Evolutionary conservation across 1,284 basidiomycete genomes (phyloP), one percentile per base, ranked within the genome.

Genomic region (Bondarzewia mesenterica): DNA sequence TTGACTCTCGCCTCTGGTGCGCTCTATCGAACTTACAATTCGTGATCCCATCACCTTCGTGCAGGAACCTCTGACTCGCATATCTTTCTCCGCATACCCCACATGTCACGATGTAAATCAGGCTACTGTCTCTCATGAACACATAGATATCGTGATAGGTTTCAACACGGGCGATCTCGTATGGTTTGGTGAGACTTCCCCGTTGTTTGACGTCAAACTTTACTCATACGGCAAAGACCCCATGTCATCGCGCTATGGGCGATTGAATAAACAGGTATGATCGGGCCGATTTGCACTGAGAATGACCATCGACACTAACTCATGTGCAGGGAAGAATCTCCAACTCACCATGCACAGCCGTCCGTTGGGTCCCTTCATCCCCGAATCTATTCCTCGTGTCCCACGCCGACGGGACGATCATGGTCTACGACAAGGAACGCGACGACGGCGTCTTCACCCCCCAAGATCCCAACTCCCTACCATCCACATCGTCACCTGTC

Each of bases 141-240:
- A 82, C 40, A 69, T 98, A 36, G 96, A 99, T 61, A 75, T 97
- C 10, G 77, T 98, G 48, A 86, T 99, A 57, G 95, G 95, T 2
- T 98, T 99, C 62, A 77, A 74, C 54, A 88, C 91, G 0, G 95
- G 95, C 14, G 95, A 99, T 65, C 72, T 99, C 21, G 69, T 99
- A 45, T 96, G 93, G 90, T 75, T 96, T 52, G 89, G 89, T 86
- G 57, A 53, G 73, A 65, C 10, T n/a, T 36, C 52, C 21, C 22
- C 16, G 37, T 21, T 38, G 21, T 3, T 27, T 21, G 20, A 42
- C 12, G 38, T 16, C n/a, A n/a, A 49, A 47, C 44, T 46, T 45
- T 43, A 35, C 36, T 15, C 32, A 39, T 32, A 49, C 18, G 48
- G 46, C 32, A 44, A 42, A 84, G 92, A 94, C 62, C 89, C 90